Evolutionary conservation across 768 basidiomycete genomes (phyloP), one percentile per base, ranked within the genome.

Genomic region (Pisolithus tinctorius): DNA sequence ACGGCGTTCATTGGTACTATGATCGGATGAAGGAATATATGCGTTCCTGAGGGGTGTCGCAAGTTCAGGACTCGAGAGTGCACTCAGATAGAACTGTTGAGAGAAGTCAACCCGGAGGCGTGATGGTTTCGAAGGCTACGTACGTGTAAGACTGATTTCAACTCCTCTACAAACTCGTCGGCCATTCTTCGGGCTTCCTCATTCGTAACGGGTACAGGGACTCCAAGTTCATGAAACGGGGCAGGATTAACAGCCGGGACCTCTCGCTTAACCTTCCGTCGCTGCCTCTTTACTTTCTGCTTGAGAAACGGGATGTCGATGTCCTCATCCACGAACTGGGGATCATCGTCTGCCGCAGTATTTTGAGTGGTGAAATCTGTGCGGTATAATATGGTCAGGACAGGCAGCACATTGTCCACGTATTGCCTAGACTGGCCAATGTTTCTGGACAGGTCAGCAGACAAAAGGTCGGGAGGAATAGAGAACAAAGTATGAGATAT

Each of bases 111-210:
- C 3, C 23, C 4, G 1, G 23, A 37, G 4, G 2, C 25, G 23
- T 13, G 36, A 4, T 31, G 1, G 4, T 2, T 23, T 4, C 1
- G 1, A 36, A 34, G 1, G 6, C 4, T 31, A 54, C 60, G 4
- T 31, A 74, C 74, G 47, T 65, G 47, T 29, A 75, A 46, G 17
- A 60, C 58, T 8, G 6, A 25, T 49, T 63, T 63, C 47, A 71
- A 69, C 1, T 62, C 40, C 0, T 36, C 29, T 6, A 63, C 41
- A 31, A 75, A 54, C 2, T 59, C 36, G 2, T 13, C 8, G 0
- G 59, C 53, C 11, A 59, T 45, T 4, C 41, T 25, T 2, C 41
- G 29, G 0, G 62, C 63, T 11, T 67, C 69, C 9, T 39, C 52
- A 1, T 40, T 36, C 7, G 52, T 60, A 7, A 31, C 34, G 5